These are phyloP conservation scores for Pleurozium schreberi DNA, from an alignment of 225 moss, liverwort and hornwort species.

Conservation along the genomic window DNA sequence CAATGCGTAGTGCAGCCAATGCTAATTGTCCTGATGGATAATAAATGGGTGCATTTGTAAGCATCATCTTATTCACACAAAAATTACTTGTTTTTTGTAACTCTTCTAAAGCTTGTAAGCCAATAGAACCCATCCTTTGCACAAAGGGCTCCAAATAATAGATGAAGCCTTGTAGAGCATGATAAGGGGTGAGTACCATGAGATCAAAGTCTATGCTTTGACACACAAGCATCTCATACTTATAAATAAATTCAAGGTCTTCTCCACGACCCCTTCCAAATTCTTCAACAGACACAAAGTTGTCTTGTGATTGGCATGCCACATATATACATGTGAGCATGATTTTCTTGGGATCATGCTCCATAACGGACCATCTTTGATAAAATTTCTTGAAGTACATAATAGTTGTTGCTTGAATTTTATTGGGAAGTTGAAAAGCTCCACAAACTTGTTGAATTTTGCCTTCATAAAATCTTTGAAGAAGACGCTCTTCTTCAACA, in stretches of 20 bases:
- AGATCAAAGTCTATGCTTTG: neutral
- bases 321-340: neutral
- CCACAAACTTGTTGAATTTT: neutral
- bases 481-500: neutral
- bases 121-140: neutral
- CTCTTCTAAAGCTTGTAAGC: neutral
- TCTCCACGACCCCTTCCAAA: neutral
- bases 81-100: neutral
- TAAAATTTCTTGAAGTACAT: neutral
- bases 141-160: neutral
- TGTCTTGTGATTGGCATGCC: neutral
- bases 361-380: neutral
- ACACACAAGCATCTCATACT: neutral
- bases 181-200: neutral
- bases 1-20: neutral
- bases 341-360: neutral
- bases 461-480: neutral
- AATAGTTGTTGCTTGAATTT: neutral
- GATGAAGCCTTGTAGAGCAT: neutral
- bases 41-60: neutral
- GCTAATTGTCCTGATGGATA: neutral
- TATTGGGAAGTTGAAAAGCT: neutral
- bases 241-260: neutral
- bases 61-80: neutral
- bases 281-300: neutral